phyloP scores from a whole-genome alignment of 2,329 filamentous ascomycete species.

The Colletotrichum lentis region DNA sequence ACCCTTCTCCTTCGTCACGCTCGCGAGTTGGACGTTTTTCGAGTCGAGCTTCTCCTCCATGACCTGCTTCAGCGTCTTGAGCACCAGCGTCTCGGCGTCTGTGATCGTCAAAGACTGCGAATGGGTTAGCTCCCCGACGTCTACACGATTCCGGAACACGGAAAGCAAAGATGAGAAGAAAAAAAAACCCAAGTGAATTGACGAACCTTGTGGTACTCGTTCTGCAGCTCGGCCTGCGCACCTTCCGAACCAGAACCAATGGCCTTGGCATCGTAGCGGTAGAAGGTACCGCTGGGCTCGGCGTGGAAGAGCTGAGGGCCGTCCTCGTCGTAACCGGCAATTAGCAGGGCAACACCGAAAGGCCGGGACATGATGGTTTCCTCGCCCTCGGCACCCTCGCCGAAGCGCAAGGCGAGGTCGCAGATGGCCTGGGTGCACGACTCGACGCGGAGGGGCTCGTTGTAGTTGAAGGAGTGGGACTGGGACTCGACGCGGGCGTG shows the following conservation, averaged over 20 bases:
- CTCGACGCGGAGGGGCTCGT: conserved; percentile 92
- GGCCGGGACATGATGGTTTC: conserved; percentile 99
- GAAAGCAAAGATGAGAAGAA: not conserved
- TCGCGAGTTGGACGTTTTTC: conserved; percentile 98
- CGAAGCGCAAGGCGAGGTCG: conserved; percentile 93
- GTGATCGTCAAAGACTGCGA: conserved; percentile 81
- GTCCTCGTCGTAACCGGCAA: conserved; percentile 97
- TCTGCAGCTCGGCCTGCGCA: conserved; percentile 96
- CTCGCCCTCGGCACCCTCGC: conserved; percentile 95
- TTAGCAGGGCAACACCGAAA: conserved; percentile 94
- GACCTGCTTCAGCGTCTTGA: conserved; percentile 99
- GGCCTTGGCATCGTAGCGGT: conserved; percentile 98
- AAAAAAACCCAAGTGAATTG: no score
- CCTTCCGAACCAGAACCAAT: conserved; percentile 98
- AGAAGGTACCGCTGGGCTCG: conserved; percentile 97
- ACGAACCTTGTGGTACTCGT: conserved; percentile 90
- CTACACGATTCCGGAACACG: not conserved
- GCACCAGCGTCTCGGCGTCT: conserved; percentile 92
- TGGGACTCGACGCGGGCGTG: conserved; percentile 98
- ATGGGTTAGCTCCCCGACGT: conserved; percentile 2
- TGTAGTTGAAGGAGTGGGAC: conserved; percentile 97
- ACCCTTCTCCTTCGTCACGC: conserved; percentile 95
- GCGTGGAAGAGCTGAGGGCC: conserved; percentile 97
- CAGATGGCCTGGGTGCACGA: conserved; percentile 99
- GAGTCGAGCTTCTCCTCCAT: conserved; percentile 99